phyloP scores from a whole-genome alignment of 169 alveolate genomes.

The Sarcocystis neurona region DNA sequence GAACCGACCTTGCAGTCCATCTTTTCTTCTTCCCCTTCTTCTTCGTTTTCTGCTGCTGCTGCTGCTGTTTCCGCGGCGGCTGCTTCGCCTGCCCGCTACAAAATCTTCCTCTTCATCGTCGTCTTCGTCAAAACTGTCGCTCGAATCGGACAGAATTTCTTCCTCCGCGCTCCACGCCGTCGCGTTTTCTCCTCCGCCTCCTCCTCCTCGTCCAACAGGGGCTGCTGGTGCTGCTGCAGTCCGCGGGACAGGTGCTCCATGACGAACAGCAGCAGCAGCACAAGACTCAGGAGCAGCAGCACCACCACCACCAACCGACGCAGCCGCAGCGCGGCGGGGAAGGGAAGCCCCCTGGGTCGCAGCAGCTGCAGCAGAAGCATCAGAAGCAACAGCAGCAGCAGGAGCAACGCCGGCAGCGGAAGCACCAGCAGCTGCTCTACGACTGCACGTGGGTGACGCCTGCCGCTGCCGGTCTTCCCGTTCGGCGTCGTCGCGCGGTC shows the following conservation, averaged over 20 bases:
- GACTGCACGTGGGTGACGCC: too few species aligned
- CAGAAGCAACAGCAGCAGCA: too few species aligned
- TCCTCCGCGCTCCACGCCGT: too few species aligned
- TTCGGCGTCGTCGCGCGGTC: too few species aligned
- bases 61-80: not conserved
- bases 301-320: not conserved
- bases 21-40: not conserved
- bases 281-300: too few species aligned
- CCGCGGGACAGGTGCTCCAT: not conserved
- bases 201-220: not conserved
- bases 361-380: too few species aligned
- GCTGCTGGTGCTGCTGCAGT: not conserved
- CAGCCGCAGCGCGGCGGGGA: not conserved
- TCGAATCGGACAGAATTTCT: not conserved
- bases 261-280: too few species aligned
- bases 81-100: not conserved
- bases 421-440: not conserved
- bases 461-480: too few species aligned
- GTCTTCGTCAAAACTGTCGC: not conserved
- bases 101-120: not conserved
- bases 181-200: slow-evolving; percentile 1
- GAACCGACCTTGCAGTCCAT: too few species aligned
- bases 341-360: too few species aligned
- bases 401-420: not conserved
- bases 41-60: not conserved